A percentile compares a stretch with the other conserved stretches of the same genome.
Evolutionary conservation across 2,329 filamentous ascomycete genomes (phyloP).

Genomic region (Aspergillus sp.): DNA sequence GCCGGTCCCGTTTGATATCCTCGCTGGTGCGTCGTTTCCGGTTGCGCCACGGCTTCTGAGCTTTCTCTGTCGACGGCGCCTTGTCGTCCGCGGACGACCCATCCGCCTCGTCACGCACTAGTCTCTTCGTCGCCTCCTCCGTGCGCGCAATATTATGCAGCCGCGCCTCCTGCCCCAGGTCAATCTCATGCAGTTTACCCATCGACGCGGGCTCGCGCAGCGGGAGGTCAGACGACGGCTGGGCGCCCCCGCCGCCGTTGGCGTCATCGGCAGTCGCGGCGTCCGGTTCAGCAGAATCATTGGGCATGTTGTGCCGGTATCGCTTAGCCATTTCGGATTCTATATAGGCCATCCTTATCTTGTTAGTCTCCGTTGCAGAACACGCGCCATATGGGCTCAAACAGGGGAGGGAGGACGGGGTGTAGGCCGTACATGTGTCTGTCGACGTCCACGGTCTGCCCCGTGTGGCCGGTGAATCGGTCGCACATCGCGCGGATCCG

Average conservation of each 20-base stretch:
- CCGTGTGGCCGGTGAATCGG: slow-evolving; percentile 60
- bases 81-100: slow-evolving; percentile 21
- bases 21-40: slow-evolving; percentile 52
- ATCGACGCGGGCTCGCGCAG: slow-evolving; percentile 51
- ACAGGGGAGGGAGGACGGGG: not conserved
- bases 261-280: slow-evolving; percentile 9
- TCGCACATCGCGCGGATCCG: slow-evolving; percentile 43
- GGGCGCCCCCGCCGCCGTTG: slow-evolving; percentile 9
- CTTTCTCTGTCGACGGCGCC: slow-evolving; percentile 36
- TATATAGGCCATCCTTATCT: slow-evolving; percentile 66
- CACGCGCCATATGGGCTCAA: not conserved
- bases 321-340: slow-evolving; percentile 63
- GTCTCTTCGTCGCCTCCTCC: slow-evolving; percentile 43
- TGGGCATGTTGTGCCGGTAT: slow-evolving; percentile 25
- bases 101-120: slow-evolving; percentile 33
- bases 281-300: slow-evolving; percentile 14
- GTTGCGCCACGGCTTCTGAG: slow-evolving; percentile 44
- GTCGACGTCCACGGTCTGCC: slow-evolving; percentile 57
- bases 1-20: slow-evolving; percentile 52
- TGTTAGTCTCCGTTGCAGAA: slow-evolving; percentile 50
- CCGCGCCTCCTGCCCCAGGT: slow-evolving; percentile 50
- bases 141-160: slow-evolving; percentile 45
- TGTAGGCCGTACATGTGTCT: slow-evolving; percentile 60
- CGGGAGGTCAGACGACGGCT: slow-evolving; percentile 23
- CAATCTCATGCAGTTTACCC: slow-evolving; percentile 58